Base-by-base conservation (phyloP, 1,284 basidiomycete species). In the Mycena sp. region DNA sequence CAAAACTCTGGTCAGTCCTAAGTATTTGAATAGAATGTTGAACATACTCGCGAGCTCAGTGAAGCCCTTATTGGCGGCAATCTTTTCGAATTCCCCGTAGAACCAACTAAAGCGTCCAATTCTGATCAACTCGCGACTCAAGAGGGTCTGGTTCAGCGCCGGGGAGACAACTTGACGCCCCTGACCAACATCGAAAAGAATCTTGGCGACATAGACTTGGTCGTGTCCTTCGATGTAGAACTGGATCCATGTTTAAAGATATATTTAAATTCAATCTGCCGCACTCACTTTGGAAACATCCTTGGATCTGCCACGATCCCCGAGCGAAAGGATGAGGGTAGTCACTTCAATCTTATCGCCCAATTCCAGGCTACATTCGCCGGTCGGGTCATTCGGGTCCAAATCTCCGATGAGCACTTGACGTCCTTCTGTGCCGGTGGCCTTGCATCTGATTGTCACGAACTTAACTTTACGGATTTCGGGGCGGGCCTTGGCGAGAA, bases 291-390 rank as follows among this genome's bases (percentile, higher is more conserved):
- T 58, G 3, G 11, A 16, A 5, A 58, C 45, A 29, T 58, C 55
- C 25, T 58, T 58, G n/a, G 55, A 58, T 30, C 46, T 58, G 2
- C 55, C 55, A 10, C 55, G 46, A 49, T 58, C 55, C 12, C 45
- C 45, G 7, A 49, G 12, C 3, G 55, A 58, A 16, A 58, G n/a
- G 12, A 58, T 58, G 10, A 58, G 14, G 16, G 45, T 29, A 9
- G 48, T 49, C 2, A 25, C 28, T 12, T 58, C 45, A 9, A 58
- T 49, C 4, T 19, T 7, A 3, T 45, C 55, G 46, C 41, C 25
- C 16, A 11, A n/a, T 17, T 19, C 5, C 1, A 14, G 14, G 10
- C 3, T 17, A 37, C 54, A 30, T 37, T 46, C 6, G 30, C 6
- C n/a, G n/a, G n/a, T n/a, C n/a, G n/a, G n/a, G n/a, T n/a, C n/a